These are phyloP conservation scores for Pyrenula massariospora DNA, from an alignment of 495 filamentous ascomycete genomes.

Conservation along the genomic window DNA sequence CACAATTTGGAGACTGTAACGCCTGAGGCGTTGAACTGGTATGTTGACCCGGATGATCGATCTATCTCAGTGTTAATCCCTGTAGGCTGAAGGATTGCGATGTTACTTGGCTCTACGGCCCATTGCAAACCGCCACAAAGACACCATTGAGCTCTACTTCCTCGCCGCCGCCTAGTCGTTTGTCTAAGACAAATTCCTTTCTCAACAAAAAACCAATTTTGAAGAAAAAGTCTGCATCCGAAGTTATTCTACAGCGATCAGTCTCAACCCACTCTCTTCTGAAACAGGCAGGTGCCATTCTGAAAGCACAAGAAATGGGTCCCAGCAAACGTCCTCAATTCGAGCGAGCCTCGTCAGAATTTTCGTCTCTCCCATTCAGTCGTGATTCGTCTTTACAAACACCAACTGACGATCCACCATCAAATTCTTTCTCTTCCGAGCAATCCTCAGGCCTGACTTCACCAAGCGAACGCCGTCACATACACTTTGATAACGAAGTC, in stretches of 20 bases:
- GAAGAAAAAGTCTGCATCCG: slow-evolving; percentile 93
- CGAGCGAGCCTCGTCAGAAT: slow-evolving; percentile 54
- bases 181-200: slow-evolving; percentile 77
- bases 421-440: slow-evolving; percentile 18
- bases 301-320: slow-evolving; percentile 75
- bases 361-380: slow-evolving; percentile 42
- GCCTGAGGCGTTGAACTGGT: slow-evolving; percentile 86
- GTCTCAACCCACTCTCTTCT: slow-evolving; percentile 82
- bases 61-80: slow-evolving; percentile 6
- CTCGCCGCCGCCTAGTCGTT: slow-evolving; percentile 41
- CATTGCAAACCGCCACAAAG: slow-evolving; percentile 58
- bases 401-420: slow-evolving; percentile 15
- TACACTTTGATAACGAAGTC: slow-evolving; percentile 93
- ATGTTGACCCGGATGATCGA: slow-evolving; percentile 16
- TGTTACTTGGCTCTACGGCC: slow-evolving; percentile 96
- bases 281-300: slow-evolving; percentile 84
- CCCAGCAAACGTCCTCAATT: slow-evolving; percentile 30
- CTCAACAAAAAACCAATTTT: slow-evolving; percentile 82
- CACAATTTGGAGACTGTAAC: slow-evolving; percentile 76
- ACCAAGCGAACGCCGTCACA: slow-evolving; percentile 68
- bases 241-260: slow-evolving; percentile 86
- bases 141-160: slow-evolving; percentile 23
- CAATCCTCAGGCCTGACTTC: slow-evolving; percentile 44
- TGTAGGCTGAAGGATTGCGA: slow-evolving; percentile 91
- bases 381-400: slow-evolving; percentile 10